Percentiles rank a stretch among this genome's conserved stretches.
phyloP scores from a whole-genome alignment of 768 basidiomycete genomes.

The Astraeus odoratus region DNA sequence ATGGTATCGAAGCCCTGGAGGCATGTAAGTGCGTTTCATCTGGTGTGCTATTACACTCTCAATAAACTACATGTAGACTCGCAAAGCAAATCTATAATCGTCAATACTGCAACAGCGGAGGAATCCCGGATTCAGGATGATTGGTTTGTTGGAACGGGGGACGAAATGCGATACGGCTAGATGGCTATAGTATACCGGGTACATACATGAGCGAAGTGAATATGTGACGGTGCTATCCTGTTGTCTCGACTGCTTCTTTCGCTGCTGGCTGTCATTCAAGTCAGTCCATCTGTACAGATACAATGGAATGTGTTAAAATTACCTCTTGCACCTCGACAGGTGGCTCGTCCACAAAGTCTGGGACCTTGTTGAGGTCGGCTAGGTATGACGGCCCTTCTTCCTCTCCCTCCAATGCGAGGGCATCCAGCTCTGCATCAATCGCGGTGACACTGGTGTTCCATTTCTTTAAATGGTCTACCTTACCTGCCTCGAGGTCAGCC shows the following conservation, averaged over 20 bases:
- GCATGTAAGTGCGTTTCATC: conserved; percentile 45
- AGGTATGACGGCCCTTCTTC: conserved; percentile 90
- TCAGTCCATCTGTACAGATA: neutral
- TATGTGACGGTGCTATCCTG: conserved; percentile 22
- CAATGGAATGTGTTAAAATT: conserved; percentile 11
- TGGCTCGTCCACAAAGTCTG: conserved; percentile 88
- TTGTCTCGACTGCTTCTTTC: conserved; percentile 53
- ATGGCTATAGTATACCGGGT: conserved; percentile 9
- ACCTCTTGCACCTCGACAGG: conserved; percentile 69
- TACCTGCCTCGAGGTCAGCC: conserved; percentile 93
- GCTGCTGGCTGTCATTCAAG: conserved; percentile 30
- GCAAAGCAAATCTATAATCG: conserved; percentile 75
- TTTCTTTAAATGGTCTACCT: conserved; percentile 16
- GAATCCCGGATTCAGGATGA: conserved; percentile 59
- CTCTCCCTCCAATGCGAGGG: conserved; percentile 85
- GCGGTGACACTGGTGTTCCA: conserved; percentile 1
- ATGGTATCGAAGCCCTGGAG: conserved; percentile 75
- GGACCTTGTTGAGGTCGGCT: conserved; percentile 75
- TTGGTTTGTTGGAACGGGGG: conserved; percentile 63
- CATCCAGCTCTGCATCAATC: conserved; percentile 72
- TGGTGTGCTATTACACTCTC: neutral
- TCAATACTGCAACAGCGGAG: conserved; percentile 61
- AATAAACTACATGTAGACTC: conserved; percentile 46
- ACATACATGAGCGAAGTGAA: conserved; percentile 2
- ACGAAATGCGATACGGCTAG: conserved; percentile 62